Evolutionary conservation across 169 alveolate genomes (phyloP).

Genomic region (Eimeria sp.): DNA sequence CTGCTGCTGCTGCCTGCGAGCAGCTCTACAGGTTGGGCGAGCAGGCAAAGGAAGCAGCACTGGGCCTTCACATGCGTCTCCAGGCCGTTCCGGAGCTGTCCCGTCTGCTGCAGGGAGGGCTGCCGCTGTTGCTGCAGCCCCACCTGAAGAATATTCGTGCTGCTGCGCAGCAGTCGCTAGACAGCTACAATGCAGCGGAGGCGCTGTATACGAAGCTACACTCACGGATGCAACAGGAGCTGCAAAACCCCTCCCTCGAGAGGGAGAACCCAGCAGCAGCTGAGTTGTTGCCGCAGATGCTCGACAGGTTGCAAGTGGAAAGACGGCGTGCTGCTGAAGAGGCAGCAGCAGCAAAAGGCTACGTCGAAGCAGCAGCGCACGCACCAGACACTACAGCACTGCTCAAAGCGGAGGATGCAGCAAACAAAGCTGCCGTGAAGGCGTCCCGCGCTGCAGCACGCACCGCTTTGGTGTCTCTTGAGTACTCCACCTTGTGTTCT

Average conservation of each 20-base stretch:
- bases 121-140: not conserved
- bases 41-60: not conserved
- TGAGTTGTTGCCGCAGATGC: not conserved
- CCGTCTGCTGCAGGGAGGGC: not conserved
- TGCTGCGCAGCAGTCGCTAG: not conserved
- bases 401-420: not conserved
- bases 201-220: not conserved
- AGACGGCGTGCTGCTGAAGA: constrained; percentile 14
- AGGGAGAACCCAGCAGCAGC: not conserved
- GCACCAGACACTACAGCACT: not conserved
- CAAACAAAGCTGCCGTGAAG: constrained; percentile 1
- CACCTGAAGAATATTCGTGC: not conserved
- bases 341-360: constrained; percentile 29
- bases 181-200: not conserved
- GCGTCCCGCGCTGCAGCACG: constrained; percentile 8
- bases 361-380: not conserved
- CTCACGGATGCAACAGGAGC: not conserved
- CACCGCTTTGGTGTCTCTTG: not conserved
- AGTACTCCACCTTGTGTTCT: not conserved
- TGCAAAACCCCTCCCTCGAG: not conserved
- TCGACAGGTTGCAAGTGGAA: not conserved
- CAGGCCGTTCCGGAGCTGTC: not conserved
- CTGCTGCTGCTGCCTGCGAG: not conserved
- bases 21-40: not conserved
- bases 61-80: not conserved